Conservation (phyloP, 2,329 filamentous ascomycete genomes). For the Cladobotryum mycophilum region DNA sequence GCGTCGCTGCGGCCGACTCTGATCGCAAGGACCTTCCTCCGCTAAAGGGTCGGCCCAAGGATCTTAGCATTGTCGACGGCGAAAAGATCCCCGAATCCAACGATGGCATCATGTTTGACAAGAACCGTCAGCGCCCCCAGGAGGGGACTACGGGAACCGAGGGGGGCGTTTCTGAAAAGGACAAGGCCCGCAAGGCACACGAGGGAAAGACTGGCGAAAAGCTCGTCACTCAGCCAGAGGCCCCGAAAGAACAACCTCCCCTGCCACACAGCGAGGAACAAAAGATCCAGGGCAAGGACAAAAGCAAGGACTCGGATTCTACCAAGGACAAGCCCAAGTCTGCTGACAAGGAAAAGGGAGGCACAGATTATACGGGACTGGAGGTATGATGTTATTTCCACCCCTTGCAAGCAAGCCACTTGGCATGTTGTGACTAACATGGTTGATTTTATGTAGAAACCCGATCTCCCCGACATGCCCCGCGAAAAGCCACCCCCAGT, state of each 20-base stretch:
- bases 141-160: constrained; percentile 83
- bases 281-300: constrained; percentile 46
- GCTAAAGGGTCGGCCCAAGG: constrained; percentile 44
- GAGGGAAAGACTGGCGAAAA: constrained; percentile 61
- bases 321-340: constrained; percentile 34
- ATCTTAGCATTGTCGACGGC: constrained; percentile 50
- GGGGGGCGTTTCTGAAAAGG: constrained; percentile 83
- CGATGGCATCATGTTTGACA: constrained; percentile 91
- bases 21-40: constrained; percentile 35
- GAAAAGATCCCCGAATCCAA: constrained; percentile 57
- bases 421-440: constrained; percentile 15
- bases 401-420: neutral
- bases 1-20: constrained; percentile 24
- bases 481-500: constrained; percentile 68
- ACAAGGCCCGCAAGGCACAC: constrained; percentile 64
- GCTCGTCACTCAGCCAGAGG: constrained; percentile 67
- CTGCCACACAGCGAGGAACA: constrained; percentile 75
- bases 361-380: constrained; percentile 30
- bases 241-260: constrained; percentile 79
- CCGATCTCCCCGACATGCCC: constrained; percentile 71
- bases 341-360: constrained; percentile 35
- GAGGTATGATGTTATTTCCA: constrained; percentile 21
- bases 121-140: constrained; percentile 66
- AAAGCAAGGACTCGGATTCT: constrained; percentile 16
- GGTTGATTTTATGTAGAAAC: constrained; percentile 53